Evolutionary conservation across 306 rosid genomes (phyloP), one percentile per base, ranked within the genome.

Genomic region (Glycine soja): DNA sequence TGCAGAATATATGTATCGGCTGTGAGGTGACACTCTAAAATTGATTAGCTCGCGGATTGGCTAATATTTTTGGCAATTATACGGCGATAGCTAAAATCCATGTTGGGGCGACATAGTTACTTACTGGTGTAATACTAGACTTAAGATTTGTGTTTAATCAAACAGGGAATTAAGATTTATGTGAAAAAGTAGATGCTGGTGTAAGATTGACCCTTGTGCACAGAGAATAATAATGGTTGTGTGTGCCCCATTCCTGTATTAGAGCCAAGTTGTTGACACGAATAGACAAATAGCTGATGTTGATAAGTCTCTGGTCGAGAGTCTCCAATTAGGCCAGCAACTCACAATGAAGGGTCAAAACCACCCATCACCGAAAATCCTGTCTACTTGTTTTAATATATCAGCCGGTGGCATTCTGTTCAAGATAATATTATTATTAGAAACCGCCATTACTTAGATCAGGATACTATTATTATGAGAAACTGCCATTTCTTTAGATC

Each of bases 381-480:
- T 65, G 85, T 72, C 81, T 65, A 14, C 67, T 53, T 65, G 32
- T 77, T 76, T 77, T 61, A 50, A 30, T 52, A 42, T 52, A 13
- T 42, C 43, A 58, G 74, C 65, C n/a, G n/a, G 30, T 78, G 51
- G 66, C 47, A 80, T 76, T 42, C 47, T 81, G 82, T 80, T 56
- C 38, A 52, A 43, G 24, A 62, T 65, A 46, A 2, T 46, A 43
- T 48, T 73, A 24, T 24, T 24, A 24, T 24, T 24, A 51, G 74
- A 88, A 80, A 78, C 75, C 66, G 14, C 56, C 76, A 85, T 76
- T 32, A 71, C 76, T 79, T 40, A 19, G 65, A 83, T 83, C 69
- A 63, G 36, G 47, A 34, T 63, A 63, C 68, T 16, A 15, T 15
- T 15, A 75, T 73, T 50, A 70, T 69, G 59, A 51, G 82, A 88